Evolutionary conservation across 306 rosid species (phyloP).

Genomic region (Citrullus mucosospermus): DNA sequence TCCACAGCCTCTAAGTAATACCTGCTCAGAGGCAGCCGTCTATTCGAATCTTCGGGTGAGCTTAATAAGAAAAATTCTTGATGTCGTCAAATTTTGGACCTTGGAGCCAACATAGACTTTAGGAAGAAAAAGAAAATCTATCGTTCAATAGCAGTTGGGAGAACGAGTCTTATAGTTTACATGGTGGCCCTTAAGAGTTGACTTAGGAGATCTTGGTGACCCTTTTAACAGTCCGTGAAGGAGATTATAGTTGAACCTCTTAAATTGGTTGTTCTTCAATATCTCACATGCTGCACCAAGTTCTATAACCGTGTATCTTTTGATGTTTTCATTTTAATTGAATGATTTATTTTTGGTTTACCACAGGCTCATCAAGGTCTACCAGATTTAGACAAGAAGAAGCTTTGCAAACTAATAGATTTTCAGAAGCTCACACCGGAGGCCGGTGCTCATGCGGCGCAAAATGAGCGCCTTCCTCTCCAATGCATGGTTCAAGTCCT

Average conservation of each 20-base stretch:
- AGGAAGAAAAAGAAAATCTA: neutral
- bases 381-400: constrained; percentile 68
- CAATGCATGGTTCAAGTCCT: constrained; percentile 95
- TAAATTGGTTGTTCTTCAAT: neutral
- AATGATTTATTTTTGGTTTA: neutral
- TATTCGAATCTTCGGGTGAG: neutral
- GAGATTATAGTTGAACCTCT: neutral
- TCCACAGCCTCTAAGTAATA: neutral
- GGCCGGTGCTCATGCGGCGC: constrained; percentile 99
- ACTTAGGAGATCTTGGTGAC: neutral
- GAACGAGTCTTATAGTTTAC: neutral
- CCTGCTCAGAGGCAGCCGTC: neutral
- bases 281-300: neutral
- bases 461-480: constrained; percentile 92
- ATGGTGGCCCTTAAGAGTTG: neutral
- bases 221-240: neutral
- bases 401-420: constrained; percentile 73
- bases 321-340: neutral
- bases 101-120: neutral
- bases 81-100: neutral
- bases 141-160: neutral
- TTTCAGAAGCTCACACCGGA: constrained; percentile 94
- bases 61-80: neutral
- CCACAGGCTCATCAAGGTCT: constrained; percentile 87
- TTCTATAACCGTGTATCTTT: neutral